Percentiles rank a stretch among this genome's conserved stretches.
Evolutionary conservation across 306 rosid genomes (phyloP).

Genomic region (Hippophae gyantsensis): DNA sequence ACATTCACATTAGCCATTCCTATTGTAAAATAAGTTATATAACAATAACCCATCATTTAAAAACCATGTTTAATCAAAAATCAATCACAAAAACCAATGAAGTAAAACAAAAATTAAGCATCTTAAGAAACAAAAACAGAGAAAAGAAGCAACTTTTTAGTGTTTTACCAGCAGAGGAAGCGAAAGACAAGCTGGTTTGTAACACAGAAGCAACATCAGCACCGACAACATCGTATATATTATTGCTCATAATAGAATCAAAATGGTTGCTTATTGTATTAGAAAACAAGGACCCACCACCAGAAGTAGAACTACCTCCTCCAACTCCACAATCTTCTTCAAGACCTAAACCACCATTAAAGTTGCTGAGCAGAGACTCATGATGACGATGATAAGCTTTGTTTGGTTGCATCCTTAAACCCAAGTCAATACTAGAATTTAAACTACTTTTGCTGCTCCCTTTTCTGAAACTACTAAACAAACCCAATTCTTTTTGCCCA

Average conservation of each 20-base stretch:
- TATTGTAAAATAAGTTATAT: too few species aligned
- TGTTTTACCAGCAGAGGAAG: constrained; percentile 11
- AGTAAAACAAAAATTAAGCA: neutral
- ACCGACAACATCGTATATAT: constrained; percentile 15
- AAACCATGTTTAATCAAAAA: neutral
- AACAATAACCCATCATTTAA: neutral
- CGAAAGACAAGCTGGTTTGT: constrained; percentile 19
- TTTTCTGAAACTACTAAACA: constrained; percentile 18
- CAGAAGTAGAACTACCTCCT: neutral
- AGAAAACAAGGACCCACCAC: constrained; percentile 16
- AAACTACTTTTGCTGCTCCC: constrained; percentile 16
- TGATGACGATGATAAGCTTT: constrained; percentile 12
- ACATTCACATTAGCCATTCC: constrained; percentile 20
- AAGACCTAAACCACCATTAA: constrained; percentile 15
- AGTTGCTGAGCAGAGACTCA: constrained; percentile 5
- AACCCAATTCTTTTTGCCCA: constrained; percentile 24
- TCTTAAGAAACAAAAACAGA: neutral
- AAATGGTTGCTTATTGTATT: constrained; percentile 12
- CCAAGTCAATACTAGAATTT: constrained; percentile 24
- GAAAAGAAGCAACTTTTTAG: neutral
- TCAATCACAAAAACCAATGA: neutral
- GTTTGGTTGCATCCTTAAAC: constrained; percentile 23
- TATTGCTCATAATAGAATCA: neutral
- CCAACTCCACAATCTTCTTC: constrained; percentile 4
- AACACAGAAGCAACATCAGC: constrained; percentile 11